These are phyloP conservation scores for Proliferodiscus dingleyae DNA, from an alignment of 2,329 filamentous ascomycete species.

Conservation along the genomic window DNA sequence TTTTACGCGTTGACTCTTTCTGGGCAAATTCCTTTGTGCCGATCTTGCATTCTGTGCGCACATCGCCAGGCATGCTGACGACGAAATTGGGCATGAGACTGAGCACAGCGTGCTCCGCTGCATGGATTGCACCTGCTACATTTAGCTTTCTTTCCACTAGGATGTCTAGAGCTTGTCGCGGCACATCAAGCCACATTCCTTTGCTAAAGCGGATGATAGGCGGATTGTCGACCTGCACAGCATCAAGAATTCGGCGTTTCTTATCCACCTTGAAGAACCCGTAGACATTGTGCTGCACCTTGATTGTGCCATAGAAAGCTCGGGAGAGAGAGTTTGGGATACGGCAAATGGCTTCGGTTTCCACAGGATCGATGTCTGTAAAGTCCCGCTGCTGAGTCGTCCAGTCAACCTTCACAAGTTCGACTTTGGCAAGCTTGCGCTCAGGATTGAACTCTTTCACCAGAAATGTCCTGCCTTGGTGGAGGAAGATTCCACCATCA, in stretches of 20 bases:
- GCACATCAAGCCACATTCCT: conserved; percentile 94
- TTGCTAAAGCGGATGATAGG: conserved; percentile 80
- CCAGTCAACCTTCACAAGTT: conserved; percentile 89
- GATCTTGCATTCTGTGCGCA: conserved; percentile 90
- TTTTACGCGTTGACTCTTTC: conserved; percentile 64
- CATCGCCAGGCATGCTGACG: conserved; percentile 82
- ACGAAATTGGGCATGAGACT: conserved; percentile 87
- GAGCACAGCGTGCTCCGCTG: conserved; percentile 87
- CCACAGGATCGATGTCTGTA: conserved; percentile 88
- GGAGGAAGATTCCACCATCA: conserved; percentile 93
- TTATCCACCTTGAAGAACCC: conserved; percentile 98
- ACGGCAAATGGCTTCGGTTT: conserved; percentile 79
- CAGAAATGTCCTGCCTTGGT: conserved; percentile 90
- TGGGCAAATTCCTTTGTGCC: conserved; percentile 81
- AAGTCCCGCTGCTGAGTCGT: conserved; percentile 89
- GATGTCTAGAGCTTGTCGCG: conserved; percentile 71
- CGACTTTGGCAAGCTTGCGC: conserved; percentile 76
- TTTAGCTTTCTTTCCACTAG: conserved; percentile 69
- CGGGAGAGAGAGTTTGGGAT: conserved; percentile 59
- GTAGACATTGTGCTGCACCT: conserved; percentile 83
- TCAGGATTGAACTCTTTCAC: conserved; percentile 85
- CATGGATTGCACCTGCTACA: conserved; percentile 85
- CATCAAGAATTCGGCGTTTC: conserved; percentile 79
- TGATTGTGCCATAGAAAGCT: conserved; percentile 82
- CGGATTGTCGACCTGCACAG: conserved; percentile 87